Evolutionary conservation across 2,329 filamentous ascomycete genomes (phyloP), one percentile per base, ranked within the genome.

Genomic region (Dactylella cylindrospora): DNA sequence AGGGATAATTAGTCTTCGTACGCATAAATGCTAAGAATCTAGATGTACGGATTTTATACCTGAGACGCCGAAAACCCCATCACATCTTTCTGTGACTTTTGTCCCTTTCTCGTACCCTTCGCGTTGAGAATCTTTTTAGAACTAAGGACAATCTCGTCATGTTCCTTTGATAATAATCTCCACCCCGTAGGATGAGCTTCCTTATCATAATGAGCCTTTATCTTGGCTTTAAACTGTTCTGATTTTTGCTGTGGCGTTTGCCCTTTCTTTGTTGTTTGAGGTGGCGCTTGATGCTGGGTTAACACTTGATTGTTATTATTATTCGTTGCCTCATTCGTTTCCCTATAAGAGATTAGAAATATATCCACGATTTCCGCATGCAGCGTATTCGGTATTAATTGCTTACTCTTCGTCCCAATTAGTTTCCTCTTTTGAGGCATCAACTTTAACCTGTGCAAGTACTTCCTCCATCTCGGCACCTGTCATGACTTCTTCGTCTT

Each of bases 11-110:
- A 9, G 8, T 13, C 8, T 9, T 13, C 9, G 28, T 31, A 8
- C 8, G 28, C 13, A 32, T 15, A 23, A 28, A 39, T 22, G 3
- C 15, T 4, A 29, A 44, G 20, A 28, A 10, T 29, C 25, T 32
- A 29, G 23, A 32, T 31, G 6, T n/a, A 29, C 17, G 40, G 2
- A 28, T 13, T 26, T 32, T 23, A 44, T 29, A 44, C 23, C 2
- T 29, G 28, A 29, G 40, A 44, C 2, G 28, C 23, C 9, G 28
- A 44, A 44, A 44, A 44, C 3, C 36, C 36, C 36, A 39, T 39
- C 20, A 39, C 36, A 39, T 2, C 36, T 12, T 39, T 39, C 15
- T 39, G 36, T 39, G 36, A 39, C 36, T 39, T 39, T 39, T 39
- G 36, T 20, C 2, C 10, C 36, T 39, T 39, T 23, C 36, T 39